Evolutionary conservation across 306 rosid species (phyloP).

Genomic region (Cercis canadensis): DNA sequence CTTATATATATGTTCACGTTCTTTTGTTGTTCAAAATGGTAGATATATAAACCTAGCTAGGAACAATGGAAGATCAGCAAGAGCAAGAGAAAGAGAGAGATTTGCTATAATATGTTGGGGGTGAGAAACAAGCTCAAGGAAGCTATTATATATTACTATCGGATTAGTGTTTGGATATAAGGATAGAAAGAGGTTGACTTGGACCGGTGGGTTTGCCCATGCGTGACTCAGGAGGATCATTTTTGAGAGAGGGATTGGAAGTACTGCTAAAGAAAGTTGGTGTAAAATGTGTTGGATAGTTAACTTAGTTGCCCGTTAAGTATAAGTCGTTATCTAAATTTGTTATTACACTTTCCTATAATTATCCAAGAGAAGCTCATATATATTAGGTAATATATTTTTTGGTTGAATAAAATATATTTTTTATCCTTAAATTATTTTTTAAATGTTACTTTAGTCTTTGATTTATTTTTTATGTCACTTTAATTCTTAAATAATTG

Average conservation of each 20-base stretch:
- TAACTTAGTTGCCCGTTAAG: neutral
- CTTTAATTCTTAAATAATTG: too few relatives aligned
- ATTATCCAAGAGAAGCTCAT: too few relatives aligned
- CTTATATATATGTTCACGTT: too few relatives aligned
- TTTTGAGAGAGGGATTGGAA: neutral
- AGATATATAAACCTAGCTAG: neutral
- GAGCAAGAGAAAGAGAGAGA: neutral
- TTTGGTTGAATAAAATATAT: too few relatives aligned
- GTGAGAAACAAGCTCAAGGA: neutral
- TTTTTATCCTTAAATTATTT: too few relatives aligned
- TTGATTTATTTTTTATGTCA: too few relatives aligned
- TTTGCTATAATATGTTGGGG: neutral
- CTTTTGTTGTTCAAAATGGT: too few relatives aligned
- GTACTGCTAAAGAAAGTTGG: neutral
- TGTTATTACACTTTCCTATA: too few relatives aligned
- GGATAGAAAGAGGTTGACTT: constrained; percentile 37
- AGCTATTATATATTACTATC: constrained; percentile 2
- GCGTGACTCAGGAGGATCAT: neutral
- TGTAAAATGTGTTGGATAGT: neutral
- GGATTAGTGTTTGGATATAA: neutral
- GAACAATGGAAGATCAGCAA: neutral
- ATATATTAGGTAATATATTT: too few relatives aligned
- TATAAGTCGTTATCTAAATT: neutral
- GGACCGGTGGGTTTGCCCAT: constrained; percentile 48
- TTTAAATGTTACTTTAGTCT: too few relatives aligned